Conservation (phyloP, 2,329 filamentous ascomycete species). For the Microcyclospora pomicola region DNA sequence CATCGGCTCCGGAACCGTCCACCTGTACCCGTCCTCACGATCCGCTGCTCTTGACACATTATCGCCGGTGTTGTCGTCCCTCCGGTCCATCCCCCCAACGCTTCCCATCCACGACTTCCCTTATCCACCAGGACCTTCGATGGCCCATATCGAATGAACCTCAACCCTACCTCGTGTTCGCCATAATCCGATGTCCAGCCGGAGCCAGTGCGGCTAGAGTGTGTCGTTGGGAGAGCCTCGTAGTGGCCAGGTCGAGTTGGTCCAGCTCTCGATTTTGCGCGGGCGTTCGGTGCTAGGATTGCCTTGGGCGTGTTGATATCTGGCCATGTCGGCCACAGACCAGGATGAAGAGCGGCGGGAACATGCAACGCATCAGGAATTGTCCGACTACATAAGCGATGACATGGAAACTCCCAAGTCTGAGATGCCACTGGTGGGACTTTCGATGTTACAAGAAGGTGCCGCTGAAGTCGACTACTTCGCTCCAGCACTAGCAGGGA, state of each 20-base stretch:
- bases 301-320: constrained; percentile 2
- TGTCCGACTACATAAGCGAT: not conserved
- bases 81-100: too few species aligned
- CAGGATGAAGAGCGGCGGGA: constrained; percentile 3
- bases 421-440: constrained; percentile 7
- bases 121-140: too few species aligned
- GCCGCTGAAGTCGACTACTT: constrained; percentile 5
- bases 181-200: constrained; percentile 16
- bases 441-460: constrained; percentile 1
- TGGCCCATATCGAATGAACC: too few species aligned
- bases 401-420: constrained; percentile 1
- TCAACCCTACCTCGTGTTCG: not conserved
- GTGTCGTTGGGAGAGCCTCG: not conserved
- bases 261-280: not conserved
- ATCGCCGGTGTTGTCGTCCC: too few species aligned
- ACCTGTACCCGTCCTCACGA: too few species aligned
- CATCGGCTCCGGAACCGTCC: too few species aligned
- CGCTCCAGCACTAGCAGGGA: not conserved
- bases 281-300: not conserved
- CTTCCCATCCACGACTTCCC: too few species aligned
- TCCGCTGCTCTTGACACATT: too few species aligned
- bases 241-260: not conserved
- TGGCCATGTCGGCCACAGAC: constrained; percentile 1
- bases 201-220: constrained; percentile 18
- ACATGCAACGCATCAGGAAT: not conserved